Evolutionary conservation across 495 filamentous ascomycete species (phyloP).

Genomic region (Penicillium malachiteum): DNA sequence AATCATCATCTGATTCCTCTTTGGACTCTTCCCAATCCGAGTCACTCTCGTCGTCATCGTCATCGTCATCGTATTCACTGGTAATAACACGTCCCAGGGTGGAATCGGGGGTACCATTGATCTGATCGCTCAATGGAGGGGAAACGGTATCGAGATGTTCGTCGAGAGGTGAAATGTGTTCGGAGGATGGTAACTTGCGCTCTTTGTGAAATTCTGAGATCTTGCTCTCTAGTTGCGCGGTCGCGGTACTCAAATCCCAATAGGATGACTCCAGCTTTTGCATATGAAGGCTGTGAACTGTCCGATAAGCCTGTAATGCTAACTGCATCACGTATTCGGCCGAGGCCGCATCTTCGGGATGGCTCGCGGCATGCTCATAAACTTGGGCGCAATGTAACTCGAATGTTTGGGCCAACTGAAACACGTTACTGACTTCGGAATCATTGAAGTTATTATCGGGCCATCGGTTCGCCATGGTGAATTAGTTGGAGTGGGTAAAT

Average conservation of each 20-base stretch:
- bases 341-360: constrained; percentile 5
- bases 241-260: constrained; percentile 6
- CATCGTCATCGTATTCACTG: constrained; percentile 7
- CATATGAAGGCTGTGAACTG: constrained; percentile 15
- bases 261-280: constrained; percentile 6
- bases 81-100: not conserved
- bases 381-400: constrained; percentile 17
- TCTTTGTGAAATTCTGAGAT: constrained; percentile 1
- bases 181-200: not conserved
- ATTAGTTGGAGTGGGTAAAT: no score
- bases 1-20: constrained; percentile 16
- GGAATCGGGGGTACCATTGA: not conserved
- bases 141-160: not conserved
- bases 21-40: constrained; percentile 13
- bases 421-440: constrained; percentile 10
- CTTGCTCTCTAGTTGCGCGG: constrained; percentile 7
- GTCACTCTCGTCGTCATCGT: constrained; percentile 11
- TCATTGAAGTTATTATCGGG: constrained; percentile 4
- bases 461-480: constrained; percentile 12
- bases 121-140: not conserved
- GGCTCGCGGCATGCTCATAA: constrained; percentile 7
- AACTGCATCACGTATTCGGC: constrained; percentile 16
- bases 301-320: constrained; percentile 15
- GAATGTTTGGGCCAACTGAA: constrained; percentile 11
- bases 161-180: not conserved